Evolutionary conservation across 495 filamentous ascomycete genomes (phyloP), one percentile per base, ranked within the genome.

Genomic region (Echria macrotheca): DNA sequence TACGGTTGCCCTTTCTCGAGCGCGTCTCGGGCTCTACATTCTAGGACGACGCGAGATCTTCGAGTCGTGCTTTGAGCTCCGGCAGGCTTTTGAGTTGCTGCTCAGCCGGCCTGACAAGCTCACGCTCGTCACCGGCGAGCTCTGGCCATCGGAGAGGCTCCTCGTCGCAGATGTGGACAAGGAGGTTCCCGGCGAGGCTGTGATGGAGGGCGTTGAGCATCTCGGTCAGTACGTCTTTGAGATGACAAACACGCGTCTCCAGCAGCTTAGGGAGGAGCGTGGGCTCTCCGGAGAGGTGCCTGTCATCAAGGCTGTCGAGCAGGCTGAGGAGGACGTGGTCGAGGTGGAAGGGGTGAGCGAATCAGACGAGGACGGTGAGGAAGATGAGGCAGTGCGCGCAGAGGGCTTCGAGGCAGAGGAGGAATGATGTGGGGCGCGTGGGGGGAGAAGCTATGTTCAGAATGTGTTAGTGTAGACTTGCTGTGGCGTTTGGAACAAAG

Each of bases 161-260:
- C 63, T 84, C 24, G 69, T 70, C 11, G 78, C 80, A 12, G 73
- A 80, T n/a, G 73, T 78, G 9, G 79, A 77, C 43, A 75, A 70
- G 19, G 58, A 64, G 10, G 64, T 75, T 9, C 65, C 64, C 4
- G 73, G 69, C 3, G 69, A 78, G 61, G 66, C 74, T 44, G 75
- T 79, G 6, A 97, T 98, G 88, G 87, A 87, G 58, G 80, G 87
- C 24, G 81, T 96, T 6, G 93, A 96, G 69, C 93, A 98, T 74
- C 69, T 98, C 28, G 94, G 93, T 4, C 87, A 96, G 69, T 97
- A 96, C 69, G 93, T 98, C 18, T 95, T 82, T 69, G 89, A 98
- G 69, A 97, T 98, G 89, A 91, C 91, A 10, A 75, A 84, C 56
- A 87, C 90, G 17, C 93, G 86, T 65, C 69, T 96, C 5, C 64